Evolutionary conservation across 2,329 filamentous ascomycete species (phyloP).

Genomic region (Penicillium psychrosexuale): DNA sequence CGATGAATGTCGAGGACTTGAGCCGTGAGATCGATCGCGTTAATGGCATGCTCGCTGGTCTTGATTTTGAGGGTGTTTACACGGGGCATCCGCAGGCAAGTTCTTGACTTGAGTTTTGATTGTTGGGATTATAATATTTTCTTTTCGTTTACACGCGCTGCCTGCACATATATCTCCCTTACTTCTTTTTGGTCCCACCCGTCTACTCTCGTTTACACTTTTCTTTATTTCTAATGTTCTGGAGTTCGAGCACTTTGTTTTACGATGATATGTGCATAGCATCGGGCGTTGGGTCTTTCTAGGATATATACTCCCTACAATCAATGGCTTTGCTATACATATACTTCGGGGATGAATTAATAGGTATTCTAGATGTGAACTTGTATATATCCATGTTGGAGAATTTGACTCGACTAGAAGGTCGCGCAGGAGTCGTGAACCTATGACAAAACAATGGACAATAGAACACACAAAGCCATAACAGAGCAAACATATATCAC

Average conservation of each 20-base stretch:
- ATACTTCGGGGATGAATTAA: background rate
- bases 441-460: too few species aligned
- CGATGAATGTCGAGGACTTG: conserved; percentile 77
- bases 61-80: conserved; percentile 61
- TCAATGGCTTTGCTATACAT: conserved; percentile 1
- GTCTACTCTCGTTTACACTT: background rate
- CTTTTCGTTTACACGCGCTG: background rate
- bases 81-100: conserved; percentile 23
- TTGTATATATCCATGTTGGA: too few species aligned
- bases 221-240: conserved; percentile 6
- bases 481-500: accelerated
- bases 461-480: background rate
- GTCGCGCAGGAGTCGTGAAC: background rate
- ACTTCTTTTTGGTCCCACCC: conserved; percentile 3
- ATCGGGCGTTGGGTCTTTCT: conserved; percentile 24
- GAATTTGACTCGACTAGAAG: too few species aligned
- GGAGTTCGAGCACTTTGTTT: conserved; percentile 17
- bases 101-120: conserved; percentile 5
- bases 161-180: conserved; percentile 9
- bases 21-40: conserved; percentile 71
- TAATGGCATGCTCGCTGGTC: conserved; percentile 60
- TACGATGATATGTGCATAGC: conserved; percentile 27
- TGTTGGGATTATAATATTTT: background rate
- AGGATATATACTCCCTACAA: conserved; percentile 7
- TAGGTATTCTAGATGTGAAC: background rate